Base-by-base conservation (phyloP, 345 rosid species). In the Clarkia xantiana region DNA sequence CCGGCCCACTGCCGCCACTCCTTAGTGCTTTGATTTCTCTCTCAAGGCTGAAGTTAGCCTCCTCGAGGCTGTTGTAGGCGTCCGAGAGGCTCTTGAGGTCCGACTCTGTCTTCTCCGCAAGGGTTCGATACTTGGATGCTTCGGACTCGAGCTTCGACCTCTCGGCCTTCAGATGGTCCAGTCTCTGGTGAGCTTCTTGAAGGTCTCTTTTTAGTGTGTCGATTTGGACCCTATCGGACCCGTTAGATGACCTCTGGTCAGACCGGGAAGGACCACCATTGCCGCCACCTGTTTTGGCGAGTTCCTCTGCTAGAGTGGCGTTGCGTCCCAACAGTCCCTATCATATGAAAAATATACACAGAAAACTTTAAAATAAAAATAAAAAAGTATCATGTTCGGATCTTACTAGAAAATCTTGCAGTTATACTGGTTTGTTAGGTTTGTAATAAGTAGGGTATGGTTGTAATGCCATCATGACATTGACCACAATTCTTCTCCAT, bases 61-160 rank as follows among this genome's bases (percentile, higher is more conserved):
- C 81, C 56, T 93, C 99, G 3, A 93, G 86, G 52, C 80, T 76
- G 67, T 84, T 91, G 68, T 91, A 91, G 6, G 98, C 98, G 53
- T 80, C 82, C 0, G 98, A 91, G 18, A 91, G 63, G 68, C 95
- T 70, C 61, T 79, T 74, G 39, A 93, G 78, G 50, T 93, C 99
- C 3, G 91, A 78, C 53, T 93, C 96, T 49, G 74, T 69, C 67
- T 93, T 93, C 10, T 67, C 82, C 9, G 90, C 87, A 55, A 78
- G 40, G 71, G 69, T 82, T 62, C 64, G 81, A 67, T 76, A 84
- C 65, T 62, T 68, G 42, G 78, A 71, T 61, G 80, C 77, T 67
- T 84, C 95, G 0, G 94, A 61, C 57, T 93, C 94, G 0, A 79
- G 63, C 67, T 82, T 70, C 38, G 73, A 62, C 51, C 82, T 91